Base-by-base conservation (phyloP, 2,329 filamentous ascomycete species). In the Emmonsiellopsis sp. region DNA sequence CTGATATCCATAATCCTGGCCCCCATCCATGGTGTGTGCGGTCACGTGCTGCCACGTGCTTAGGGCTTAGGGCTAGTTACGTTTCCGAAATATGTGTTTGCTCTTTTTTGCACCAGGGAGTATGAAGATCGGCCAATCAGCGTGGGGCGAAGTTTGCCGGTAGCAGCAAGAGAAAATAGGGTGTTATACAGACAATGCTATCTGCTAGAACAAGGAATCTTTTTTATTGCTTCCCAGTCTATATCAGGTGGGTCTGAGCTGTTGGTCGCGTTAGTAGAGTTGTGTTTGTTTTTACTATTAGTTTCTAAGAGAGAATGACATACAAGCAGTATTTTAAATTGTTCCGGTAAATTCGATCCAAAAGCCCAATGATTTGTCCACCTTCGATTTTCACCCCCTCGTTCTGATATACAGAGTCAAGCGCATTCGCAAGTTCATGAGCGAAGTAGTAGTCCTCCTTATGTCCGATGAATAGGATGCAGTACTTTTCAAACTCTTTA, bases 331-430 rank as follows among this genome's bases (percentile, higher is more conserved):
- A 46, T 46, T 46, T 46, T 20, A 46, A 46, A 46, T 46, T 46
- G 43, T 46, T 46, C 43, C 43, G 43, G 30, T 46, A 46, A 46
- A 46, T 20, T 46, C 43, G 43, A 46, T 46, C 43, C 43, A 46
- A 46, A 26, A 46, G 43, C 11, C 43, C 43, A 46, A 46, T 46
- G 16, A 46, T 46, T 20, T 46, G 43, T 30, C 20, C 30, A 10
- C 30, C 43, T 46, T 46, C 43, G 26, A 20, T 46, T 41, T 46
- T 46, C 43, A 32, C 30, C 16, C 43, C 43, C 30, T 9, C 43
- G 16, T 46, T n/a, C 30, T 46, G 43, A 46, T 46, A 46, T 46
- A 31, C 9, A 46, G 43, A 46, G 20, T 46, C 43, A 32, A 46
- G 43, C 43, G 43, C 43, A 31, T 46, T 46, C 11, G 43, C 7